Percentiles rank a stretch among this genome's conserved stretches.
Evolutionary conservation across 2,329 filamentous ascomycete genomes (phyloP).

Genomic region (Xylariaceae sp.): DNA sequence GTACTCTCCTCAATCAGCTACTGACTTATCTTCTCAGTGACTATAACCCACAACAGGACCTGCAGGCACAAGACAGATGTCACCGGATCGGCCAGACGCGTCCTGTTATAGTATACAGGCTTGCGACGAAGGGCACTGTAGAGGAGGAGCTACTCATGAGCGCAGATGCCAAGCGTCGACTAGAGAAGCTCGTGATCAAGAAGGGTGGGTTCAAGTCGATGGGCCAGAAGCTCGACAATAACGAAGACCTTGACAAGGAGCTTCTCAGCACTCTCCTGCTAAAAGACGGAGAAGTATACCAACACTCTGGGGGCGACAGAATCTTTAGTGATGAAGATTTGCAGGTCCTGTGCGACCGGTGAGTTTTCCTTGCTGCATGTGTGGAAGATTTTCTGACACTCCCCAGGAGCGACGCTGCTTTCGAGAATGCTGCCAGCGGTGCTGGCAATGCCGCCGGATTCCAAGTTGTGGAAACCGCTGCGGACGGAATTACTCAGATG

Average conservation of each 20-base stretch:
- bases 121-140: slow-evolving; percentile 89
- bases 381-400: background rate
- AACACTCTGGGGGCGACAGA: slow-evolving; percentile 54
- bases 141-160: slow-evolving; percentile 83
- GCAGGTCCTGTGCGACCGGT: slow-evolving; percentile 71
- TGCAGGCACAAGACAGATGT: slow-evolving; percentile 92
- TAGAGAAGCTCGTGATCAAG: slow-evolving; percentile 93
- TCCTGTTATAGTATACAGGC: slow-evolving; percentile 88
- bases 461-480: slow-evolving; percentile 73
- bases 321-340: slow-evolving; percentile 75
- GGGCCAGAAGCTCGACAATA: slow-evolving; percentile 53
- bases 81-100: slow-evolving; percentile 92
- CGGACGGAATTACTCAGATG: slow-evolving; percentile 42
- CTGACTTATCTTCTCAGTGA: slow-evolving; percentile 40
- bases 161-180: slow-evolving; percentile 83
- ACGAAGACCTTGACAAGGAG: slow-evolving; percentile 55
- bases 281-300: slow-evolving; percentile 66
- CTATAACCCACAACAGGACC: slow-evolving; percentile 95
- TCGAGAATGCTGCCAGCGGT: slow-evolving; percentile 71
- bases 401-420: slow-evolving; percentile 53
- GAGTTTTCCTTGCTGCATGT: slow-evolving; percentile 7
- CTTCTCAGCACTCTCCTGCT: slow-evolving; percentile 58
- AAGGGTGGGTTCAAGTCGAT: slow-evolving; percentile 80
- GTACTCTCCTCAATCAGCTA: background rate
- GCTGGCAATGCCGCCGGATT: slow-evolving; percentile 68